Percentiles rank a stretch among this genome's conserved stretches.
Evolutionary conservation across 768 basidiomycete genomes (phyloP).

Genomic region (Psilocybe cyanescens): DNA sequence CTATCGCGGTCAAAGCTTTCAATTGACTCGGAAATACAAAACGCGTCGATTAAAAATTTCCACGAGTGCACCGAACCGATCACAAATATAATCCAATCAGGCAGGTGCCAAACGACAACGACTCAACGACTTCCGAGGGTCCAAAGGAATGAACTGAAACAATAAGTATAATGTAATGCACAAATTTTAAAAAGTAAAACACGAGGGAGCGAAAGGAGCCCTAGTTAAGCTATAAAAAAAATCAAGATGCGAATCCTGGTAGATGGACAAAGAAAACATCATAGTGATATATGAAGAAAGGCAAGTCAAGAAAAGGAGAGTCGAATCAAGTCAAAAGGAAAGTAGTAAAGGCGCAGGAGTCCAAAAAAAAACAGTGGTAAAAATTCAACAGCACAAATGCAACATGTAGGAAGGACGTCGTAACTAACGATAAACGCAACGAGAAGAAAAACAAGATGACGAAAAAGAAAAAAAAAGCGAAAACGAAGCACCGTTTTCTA

Average conservation of each 20-base stretch:
- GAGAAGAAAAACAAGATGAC: background rate
- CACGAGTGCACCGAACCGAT: background rate
- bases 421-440: conserved; percentile 1
- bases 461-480: background rate
- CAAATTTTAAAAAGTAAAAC: background rate
- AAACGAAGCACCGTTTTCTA: background rate
- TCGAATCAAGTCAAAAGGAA: background rate
- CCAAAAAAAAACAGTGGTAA: background rate
- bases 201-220: background rate
- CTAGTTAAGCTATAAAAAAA: background rate
- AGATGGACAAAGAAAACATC: conserved; percentile 7
- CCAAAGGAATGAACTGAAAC: background rate
- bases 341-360: background rate
- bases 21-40: background rate
- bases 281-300: background rate
- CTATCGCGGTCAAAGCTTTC: conserved; percentile 14
- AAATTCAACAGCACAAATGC: too few species aligned
- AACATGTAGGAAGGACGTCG: background rate
- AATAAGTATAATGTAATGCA: background rate
- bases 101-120: background rate
- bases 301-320: background rate
- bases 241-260: conserved; percentile 1
- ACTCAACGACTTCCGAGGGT: background rate
- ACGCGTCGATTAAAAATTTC: conserved; percentile 6
- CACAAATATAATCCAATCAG: background rate